Conservation (phyloP, 352 stramenopile species). For the Albugo laibachii region DNA sequence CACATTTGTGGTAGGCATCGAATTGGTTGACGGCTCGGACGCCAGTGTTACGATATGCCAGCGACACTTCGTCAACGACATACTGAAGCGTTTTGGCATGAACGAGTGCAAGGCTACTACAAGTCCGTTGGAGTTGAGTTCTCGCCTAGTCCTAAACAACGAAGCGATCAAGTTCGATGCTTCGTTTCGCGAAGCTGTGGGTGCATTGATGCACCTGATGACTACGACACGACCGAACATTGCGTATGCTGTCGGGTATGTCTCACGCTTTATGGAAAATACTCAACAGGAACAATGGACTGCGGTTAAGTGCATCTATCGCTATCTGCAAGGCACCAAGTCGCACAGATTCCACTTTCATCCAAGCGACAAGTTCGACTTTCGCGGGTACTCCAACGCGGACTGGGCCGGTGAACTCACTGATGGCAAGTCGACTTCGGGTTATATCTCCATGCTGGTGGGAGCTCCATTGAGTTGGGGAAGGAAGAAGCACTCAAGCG, state of each 20-base stretch:
- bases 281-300: conserved; percentile 1
- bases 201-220: conserved; percentile 3
- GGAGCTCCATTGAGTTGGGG: background rate
- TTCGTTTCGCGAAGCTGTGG: conserved; percentile 1
- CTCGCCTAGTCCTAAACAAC: background rate
- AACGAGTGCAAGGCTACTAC: conserved; percentile 3
- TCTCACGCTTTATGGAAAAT: background rate
- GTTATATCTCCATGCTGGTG: background rate
- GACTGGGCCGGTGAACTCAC: background rate
- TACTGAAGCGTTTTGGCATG: conserved; percentile 12
- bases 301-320: conserved; percentile 2
- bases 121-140: conserved; percentile 5
- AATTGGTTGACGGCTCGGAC: too few species aligned
- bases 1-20: too few species aligned
- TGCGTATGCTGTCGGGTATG: conserved; percentile 1
- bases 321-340: background rate
- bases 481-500: background rate
- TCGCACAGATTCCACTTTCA: background rate
- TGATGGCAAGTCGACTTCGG: background rate
- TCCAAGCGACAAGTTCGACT: background rate
- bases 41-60: too few species aligned
- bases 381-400: background rate
- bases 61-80: too few species aligned
- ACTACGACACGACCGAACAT: conserved; percentile 2
- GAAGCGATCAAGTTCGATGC: background rate